Base-by-base conservation (phyloP, 768 basidiomycete genomes). In the Tephrocybe rancida region DNA sequence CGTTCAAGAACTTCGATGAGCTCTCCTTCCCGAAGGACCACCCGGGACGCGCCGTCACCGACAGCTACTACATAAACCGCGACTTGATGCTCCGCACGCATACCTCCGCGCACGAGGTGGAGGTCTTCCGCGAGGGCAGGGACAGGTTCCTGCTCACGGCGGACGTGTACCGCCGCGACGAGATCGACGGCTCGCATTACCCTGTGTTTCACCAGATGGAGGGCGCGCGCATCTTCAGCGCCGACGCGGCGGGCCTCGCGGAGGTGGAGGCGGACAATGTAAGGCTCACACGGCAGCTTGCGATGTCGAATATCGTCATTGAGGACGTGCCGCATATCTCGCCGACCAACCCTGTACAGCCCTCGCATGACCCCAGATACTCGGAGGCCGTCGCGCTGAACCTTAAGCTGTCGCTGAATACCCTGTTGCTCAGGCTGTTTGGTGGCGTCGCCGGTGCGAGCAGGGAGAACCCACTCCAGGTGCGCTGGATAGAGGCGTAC, bases 181-280 rank as follows among this genome's bases (percentile, higher is more conserved):
- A 98, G 72, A 98, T 99, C 57, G 97, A 99, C 73, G 81, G 84
- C 11, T 91, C 90, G 8, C 97, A 99, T 67, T 97, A 98, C 68
- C 97, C 97, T 5, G 92, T 97, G 32, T 99, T 99, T 67, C 97
- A 99, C 71, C 97, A 99, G 73, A 92, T 97, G 73, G 97, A 99
- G 67, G 97, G 96, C 26, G 93, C 95, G 11, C 75, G 85, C 27
- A 85, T 98, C 50, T 92, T 94, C 67, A 70, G 79, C 29, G 79
- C 83, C 21, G 76, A 88, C 57, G 63, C 77, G 35, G 63, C 73
- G 9, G 83, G 82, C 0, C 74, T 88, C 73, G 75, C 78, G 50
- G 79, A 85, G 50, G 78, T 95, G 18, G 76, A 84, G 46, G 82
- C 83, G 57, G 85, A 95, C 63, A 98, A 93, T 59, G 81, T 70